Percentiles rank a stretch among this genome's conserved stretches.
Evolutionary conservation across 1,284 basidiomycete species (phyloP).

Genomic region (Flammula alnicola): DNA sequence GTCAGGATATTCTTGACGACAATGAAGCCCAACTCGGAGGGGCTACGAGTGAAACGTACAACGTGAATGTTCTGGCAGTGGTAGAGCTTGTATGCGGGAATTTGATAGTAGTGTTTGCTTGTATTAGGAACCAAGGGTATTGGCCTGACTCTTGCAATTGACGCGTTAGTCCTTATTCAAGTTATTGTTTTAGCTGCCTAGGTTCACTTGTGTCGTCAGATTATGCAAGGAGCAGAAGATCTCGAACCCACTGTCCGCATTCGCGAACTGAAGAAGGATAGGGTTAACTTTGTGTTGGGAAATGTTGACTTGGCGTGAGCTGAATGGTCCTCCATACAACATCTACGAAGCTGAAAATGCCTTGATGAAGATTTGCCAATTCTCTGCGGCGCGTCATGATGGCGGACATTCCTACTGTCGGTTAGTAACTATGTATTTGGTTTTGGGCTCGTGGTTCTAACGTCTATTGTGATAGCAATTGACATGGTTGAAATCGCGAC

Average conservation of each 20-base stretch:
- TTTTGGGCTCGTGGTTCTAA: slow-evolving; percentile 3
- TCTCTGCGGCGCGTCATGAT: slow-evolving; percentile 89
- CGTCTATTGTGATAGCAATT: slow-evolving; percentile 66
- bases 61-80: no score
- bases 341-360: slow-evolving; percentile 23
- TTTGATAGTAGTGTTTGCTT: no score
- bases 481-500: slow-evolving; percentile 94
- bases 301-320: slow-evolving; percentile 90
- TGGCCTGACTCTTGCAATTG: no score
- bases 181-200: background rate
- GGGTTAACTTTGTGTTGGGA: slow-evolving; percentile 87
- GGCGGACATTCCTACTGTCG: slow-evolving; percentile 93
- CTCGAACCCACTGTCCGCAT: slow-evolving; percentile 74
- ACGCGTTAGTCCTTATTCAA: background rate
- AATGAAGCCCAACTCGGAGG: no score
- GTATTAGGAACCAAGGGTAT: no score
- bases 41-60: no score
- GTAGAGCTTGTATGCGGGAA: no score
- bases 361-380: slow-evolving; percentile 75
- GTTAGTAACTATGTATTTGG: slow-evolving; percentile 50
- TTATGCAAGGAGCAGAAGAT: slow-evolving; percentile 49
- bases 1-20: no score
- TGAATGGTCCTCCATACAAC: slow-evolving; percentile 7
- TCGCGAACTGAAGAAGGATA: slow-evolving; percentile 78
- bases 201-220: slow-evolving; percentile 2